phyloP scores from a whole-genome alignment of 768 basidiomycete species.

The Lactarius deliciosus region DNA sequence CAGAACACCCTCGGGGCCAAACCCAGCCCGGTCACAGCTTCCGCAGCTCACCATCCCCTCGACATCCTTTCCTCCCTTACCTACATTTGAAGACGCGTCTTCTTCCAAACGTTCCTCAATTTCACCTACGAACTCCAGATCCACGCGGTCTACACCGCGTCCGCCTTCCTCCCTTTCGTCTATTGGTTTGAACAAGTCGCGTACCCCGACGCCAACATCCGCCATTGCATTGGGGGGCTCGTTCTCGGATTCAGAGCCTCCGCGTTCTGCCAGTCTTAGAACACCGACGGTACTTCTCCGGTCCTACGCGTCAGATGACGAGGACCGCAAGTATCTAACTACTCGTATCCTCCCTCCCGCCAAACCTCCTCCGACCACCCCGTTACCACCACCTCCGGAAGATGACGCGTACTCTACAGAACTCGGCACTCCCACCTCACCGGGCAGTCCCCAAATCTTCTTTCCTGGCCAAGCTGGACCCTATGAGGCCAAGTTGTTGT shows the following conservation, averaged over 20 bases:
- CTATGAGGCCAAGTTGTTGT: conserved; percentile 14
- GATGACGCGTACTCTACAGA: not conserved
- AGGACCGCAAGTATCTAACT: conserved; percentile 22
- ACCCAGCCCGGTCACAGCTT: not conserved
- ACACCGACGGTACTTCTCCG: conserved; percentile 17
- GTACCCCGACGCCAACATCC: conserved; percentile 26
- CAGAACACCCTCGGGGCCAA: not conserved
- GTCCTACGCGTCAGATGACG: conserved; percentile 26
- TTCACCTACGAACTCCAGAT: conserved; percentile 20
- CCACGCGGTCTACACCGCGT: conserved; percentile 19
- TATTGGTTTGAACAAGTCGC: conserved; percentile 15
- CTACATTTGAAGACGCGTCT: conserved; percentile 19
- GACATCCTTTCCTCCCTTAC: conserved; percentile 13
- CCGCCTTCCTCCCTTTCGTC: conserved; percentile 11
- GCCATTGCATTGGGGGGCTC: conserved; percentile 17
- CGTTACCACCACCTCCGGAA: conserved; percentile 25
- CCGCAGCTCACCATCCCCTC: conserved; percentile 18
- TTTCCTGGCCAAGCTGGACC: conserved; percentile 16
- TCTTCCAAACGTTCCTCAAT: conserved; percentile 21
- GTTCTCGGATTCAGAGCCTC: conserved; percentile 26
- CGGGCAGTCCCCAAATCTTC: conserved; percentile 8
- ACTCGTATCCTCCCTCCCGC: conserved; percentile 23
- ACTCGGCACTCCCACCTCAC: conserved; percentile 9
- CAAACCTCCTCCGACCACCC: conserved; percentile 26
- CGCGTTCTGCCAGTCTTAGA: conserved; percentile 7